These are phyloP conservation scores for Selenicereus undatus DNA, from an alignment of 148 eudicot genomes.

Conservation along the genomic window DNA sequence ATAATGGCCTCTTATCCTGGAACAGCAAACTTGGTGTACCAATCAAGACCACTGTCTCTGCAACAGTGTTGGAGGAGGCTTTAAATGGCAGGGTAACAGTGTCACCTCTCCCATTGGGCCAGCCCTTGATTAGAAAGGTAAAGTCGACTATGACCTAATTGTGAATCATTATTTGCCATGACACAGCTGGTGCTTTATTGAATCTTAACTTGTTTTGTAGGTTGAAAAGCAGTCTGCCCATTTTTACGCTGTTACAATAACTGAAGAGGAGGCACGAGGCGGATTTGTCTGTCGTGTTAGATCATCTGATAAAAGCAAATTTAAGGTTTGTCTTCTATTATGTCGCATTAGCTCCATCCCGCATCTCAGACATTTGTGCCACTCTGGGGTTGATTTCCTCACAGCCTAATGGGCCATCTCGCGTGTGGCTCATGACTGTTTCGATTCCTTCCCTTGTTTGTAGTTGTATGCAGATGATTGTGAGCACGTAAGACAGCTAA, in stretches of 20 bases:
- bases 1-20: conserved; percentile 1
- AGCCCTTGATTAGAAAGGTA: conserved; percentile 75
- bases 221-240: conserved; percentile 95
- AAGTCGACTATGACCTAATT: conserved; percentile 6
- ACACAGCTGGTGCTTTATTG: conserved; percentile 2
- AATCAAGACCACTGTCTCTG: conserved; percentile 95
- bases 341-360: not conserved
- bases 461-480: not conserved
- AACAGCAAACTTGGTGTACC: conserved; percentile 94
- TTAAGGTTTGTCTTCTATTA: conserved; percentile 58
- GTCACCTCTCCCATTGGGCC: conserved; percentile 67
- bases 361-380: too few relatives aligned
- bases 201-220: conserved; percentile 33
- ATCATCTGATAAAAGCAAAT: conserved; percentile 86
- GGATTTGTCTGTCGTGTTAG: conserved; percentile 86
- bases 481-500: not conserved
- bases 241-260: conserved; percentile 77
- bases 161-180: not conserved
- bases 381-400: too few relatives aligned
- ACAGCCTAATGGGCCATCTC: too few relatives aligned
- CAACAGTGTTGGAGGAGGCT: conserved; percentile 92
- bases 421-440: not conserved
- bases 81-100: conserved; percentile 64
- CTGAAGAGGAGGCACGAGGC: conserved; percentile 72
- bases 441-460: not conserved